Conservation (phyloP, 139 green algal species). For the Klebsormidium nitens region DNA sequence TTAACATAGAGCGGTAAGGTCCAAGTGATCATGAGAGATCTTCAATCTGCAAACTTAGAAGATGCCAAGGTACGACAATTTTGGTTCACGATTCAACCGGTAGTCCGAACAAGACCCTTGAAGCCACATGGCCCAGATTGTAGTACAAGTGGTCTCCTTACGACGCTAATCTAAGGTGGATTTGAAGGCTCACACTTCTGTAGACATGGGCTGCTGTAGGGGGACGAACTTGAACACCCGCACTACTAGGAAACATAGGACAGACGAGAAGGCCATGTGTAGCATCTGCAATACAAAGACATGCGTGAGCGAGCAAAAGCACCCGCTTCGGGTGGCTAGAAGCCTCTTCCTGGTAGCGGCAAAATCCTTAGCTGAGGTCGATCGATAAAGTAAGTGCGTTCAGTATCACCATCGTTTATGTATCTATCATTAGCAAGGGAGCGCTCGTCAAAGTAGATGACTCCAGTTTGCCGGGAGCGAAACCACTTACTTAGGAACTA, state of each 20-base stretch:
- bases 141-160: neutral
- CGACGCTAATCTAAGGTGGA: neutral
- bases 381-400: no score
- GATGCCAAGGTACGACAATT: neutral
- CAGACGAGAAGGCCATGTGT: constrained; percentile 21
- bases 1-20: neutral
- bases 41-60: neutral
- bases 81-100: neutral
- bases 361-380: no score
- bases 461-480: no score
- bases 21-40: neutral
- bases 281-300: no score
- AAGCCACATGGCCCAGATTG: neutral
- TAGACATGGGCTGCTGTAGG: no score
- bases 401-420: no score
- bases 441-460: no score
- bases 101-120: neutral
- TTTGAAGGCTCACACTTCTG: neutral
- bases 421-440: no score
- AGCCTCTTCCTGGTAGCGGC: no score
- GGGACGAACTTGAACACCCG: constrained; percentile 26
- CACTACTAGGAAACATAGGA: constrained; percentile 16
- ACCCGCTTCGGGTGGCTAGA: no score
- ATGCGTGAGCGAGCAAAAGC: no score
- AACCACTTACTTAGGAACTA: no score